These are phyloP conservation scores for Schizosaccharomyces lindneri DNA, from an alignment of 805 yeast species.

Conservation along the genomic window DNA sequence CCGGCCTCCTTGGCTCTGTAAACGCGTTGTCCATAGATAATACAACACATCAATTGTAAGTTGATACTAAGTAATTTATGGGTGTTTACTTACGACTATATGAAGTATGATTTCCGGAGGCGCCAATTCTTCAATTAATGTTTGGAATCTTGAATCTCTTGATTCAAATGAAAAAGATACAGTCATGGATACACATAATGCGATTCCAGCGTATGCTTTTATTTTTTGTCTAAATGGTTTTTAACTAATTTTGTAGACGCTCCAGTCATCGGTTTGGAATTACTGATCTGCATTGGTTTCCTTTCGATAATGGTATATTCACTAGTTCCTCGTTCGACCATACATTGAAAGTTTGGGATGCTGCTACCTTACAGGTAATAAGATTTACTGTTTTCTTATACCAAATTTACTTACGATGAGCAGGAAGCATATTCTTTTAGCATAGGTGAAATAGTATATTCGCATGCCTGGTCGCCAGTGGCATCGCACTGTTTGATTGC, in stretches of 20 bases:
- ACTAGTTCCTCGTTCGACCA: constrained; percentile 60
- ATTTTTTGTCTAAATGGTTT: neutral
- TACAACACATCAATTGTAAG: neutral
- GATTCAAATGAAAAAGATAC: constrained; percentile 9
- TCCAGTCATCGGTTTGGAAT: constrained; percentile 45
- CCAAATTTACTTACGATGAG: neutral
- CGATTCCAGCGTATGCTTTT: neutral
- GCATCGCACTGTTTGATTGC: constrained; percentile 31
- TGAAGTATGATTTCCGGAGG: constrained; percentile 34
- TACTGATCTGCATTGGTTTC: constrained; percentile 69
- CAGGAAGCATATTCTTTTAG: constrained; percentile 33
- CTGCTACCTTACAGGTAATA: constrained; percentile 28
- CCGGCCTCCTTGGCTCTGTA: neutral
- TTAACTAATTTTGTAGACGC: constrained; percentile 2
- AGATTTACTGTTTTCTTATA: neutral
- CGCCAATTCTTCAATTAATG: constrained; percentile 39
- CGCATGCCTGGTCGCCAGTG: constrained; percentile 30
- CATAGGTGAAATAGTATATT: constrained; percentile 35
- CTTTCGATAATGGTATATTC: constrained; percentile 65
- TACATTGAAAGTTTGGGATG: constrained; percentile 59
- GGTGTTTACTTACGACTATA: neutral
- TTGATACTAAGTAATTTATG: neutral
- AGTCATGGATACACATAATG: constrained; percentile 2
- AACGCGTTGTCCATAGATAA: neutral
- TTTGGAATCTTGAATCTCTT: constrained; percentile 32